Evolutionary conservation across 2,329 filamentous ascomycete species (phyloP), one percentile per base, ranked within the genome.

Genomic region (Hypoxylon rubiginosum): DNA sequence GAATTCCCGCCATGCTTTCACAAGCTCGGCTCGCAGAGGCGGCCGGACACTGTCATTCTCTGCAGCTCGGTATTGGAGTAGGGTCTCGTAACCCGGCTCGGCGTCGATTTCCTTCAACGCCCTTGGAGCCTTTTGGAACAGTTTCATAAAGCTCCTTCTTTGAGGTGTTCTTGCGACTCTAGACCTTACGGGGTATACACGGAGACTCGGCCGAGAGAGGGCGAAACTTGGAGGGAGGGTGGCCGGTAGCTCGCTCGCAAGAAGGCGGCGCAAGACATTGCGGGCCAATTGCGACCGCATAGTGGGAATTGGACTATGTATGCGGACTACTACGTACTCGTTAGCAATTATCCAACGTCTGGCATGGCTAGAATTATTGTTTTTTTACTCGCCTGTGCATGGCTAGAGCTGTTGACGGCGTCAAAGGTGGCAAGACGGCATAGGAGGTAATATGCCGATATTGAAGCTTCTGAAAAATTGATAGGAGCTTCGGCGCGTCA

Each of bases 81-180:
- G 87, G 15, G 85, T 86, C 69, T 89, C 88, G 73, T 94, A 87
- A 57, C 93, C 94, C 0, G 88, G 91, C 73, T 89, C 91, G 65
- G 90, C 82, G 72, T 89, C 85, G 54, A 89, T 83, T 21, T 88
- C 83, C 76, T 88, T 90, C 46, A 89, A 79, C 61, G 86, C 81
- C 63, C 87, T 84, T 17, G 88, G 85, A 3, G 87, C 81, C 72
- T 89, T 88, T 67, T 83, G 76, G 71, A 92, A 86, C 50, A 93
- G 81, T 26, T 85, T 84, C 72, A 94, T 84, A 62, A 94, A 88
- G 3, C 85, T 85, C 67, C 90, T 82, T 52, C 82, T 79, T 68
- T 84, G 82, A 6, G 77, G 56, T 21, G 69, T 57, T 70, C 71
- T 68, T 13, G 43, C 62, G 61, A 64, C 76, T 59, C 67, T 66